Conservation (phyloP, 257 asterid genomes). For the Solanum ossicruentum region DNA sequence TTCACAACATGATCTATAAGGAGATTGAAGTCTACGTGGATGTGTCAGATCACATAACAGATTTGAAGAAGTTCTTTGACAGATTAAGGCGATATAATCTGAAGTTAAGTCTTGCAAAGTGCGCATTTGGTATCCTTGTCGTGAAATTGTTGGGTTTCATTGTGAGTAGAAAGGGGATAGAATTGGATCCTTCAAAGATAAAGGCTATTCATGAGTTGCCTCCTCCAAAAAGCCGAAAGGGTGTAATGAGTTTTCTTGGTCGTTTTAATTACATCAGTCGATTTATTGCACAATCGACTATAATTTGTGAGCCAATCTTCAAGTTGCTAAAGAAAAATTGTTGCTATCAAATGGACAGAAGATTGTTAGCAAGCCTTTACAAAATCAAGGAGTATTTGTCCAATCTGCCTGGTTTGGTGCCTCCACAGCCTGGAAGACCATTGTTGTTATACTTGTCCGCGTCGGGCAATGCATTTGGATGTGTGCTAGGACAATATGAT, state of each 20-base stretch:
- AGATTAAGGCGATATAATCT: neutral
- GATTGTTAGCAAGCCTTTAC: neutral
- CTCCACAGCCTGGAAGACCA: neutral
- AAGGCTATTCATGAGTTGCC: neutral
- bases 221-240: neutral
- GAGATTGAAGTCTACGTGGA: neutral
- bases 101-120: neutral
- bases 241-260: neutral
- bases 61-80: neutral
- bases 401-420: neutral
- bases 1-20: too few relatives aligned
- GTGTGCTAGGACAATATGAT: neutral
- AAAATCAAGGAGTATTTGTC: neutral
- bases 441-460: rapidly evolving
- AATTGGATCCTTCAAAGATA: neutral
- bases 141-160: neutral
- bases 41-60: neutral
- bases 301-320: too few relatives aligned
- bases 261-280: neutral
- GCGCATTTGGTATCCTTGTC: neutral
- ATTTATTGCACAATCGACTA: neutral
- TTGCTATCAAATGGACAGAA: rapidly evolving
- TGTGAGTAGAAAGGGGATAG: neutral
- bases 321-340: neutral
- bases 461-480: neutral